These are phyloP conservation scores for Uncinocarpus reesii DNA, from an alignment of 2,329 filamentous ascomycete genomes.

Conservation along the genomic window DNA sequence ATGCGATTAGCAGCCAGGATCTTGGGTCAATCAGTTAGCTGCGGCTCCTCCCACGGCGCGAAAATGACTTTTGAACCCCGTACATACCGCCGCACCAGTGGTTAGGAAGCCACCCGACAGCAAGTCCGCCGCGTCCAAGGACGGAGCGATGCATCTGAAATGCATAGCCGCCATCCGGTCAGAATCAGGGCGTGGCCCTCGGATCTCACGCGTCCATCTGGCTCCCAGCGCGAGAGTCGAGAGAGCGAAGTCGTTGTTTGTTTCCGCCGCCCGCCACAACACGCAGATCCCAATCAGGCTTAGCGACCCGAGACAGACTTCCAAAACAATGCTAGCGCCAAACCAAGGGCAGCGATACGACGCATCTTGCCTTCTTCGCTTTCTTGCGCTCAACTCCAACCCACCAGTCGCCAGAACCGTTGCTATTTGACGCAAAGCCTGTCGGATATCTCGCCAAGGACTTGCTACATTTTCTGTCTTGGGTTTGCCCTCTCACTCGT, in stretches of 20 bases:
- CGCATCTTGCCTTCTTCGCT: slow-evolving; percentile 9
- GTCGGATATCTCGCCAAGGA: background rate
- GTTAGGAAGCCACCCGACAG: background rate
- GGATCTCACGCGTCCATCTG: no score
- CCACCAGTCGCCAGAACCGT: background rate
- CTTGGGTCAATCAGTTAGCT: slow-evolving; percentile 19
- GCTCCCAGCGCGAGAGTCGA: no score
- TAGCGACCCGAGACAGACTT: slow-evolving; percentile 4
- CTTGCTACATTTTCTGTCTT: slow-evolving; percentile 1
- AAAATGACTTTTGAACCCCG: background rate
- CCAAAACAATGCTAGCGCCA: slow-evolving; percentile 11
- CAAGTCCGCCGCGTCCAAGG: slow-evolving; percentile 1
- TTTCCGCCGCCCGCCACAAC: slow-evolving; percentile 4
- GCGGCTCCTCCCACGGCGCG: background rate
- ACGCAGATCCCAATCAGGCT: slow-evolving; percentile 7
- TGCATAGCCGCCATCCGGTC: background rate
- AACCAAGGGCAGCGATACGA: slow-evolving; percentile 9
- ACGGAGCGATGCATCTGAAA: background rate
- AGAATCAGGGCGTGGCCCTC: no score
- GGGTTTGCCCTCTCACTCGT: background rate
- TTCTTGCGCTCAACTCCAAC: slow-evolving; percentile 6
- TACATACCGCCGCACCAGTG: slow-evolving; percentile 1
- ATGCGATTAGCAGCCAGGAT: slow-evolving; percentile 44
- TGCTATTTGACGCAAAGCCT: background rate
- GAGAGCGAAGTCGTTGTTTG: background rate